Base-by-base conservation (phyloP, 139 green algal species). In the Prasinococcaceae sp. region DNA sequence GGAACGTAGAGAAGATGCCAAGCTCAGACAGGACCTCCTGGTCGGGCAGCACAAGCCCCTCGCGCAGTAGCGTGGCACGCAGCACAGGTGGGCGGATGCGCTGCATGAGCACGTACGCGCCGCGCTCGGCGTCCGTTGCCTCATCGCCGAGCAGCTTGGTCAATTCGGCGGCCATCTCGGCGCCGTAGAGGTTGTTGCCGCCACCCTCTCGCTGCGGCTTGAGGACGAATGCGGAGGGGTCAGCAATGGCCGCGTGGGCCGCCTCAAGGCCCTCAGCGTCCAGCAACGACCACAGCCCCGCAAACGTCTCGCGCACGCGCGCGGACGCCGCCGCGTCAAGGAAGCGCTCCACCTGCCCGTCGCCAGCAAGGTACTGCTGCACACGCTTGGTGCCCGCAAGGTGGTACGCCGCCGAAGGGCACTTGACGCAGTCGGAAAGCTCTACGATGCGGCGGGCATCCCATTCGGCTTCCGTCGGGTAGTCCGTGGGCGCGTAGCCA, bases 31-130 rank as follows among this genome's bases (percentile, higher is more conserved):
- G 50, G 2, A 77, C 83, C 25, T 69, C 14, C n/a, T n/a, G n/a
- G n/a, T n/a, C n/a, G n/a, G n/a, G n/a, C n/a, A n/a, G n/a, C n/a
- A n/a, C n/a, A n/a, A n/a, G n/a, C 1, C 89, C 89, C 0, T 72
- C 22, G 17, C 68, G 19, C 26, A 76, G n/a, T 9, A 65, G 9
- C 44, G 47, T 20, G 17, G 30, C 33, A 22, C 30, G 25, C 16
- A 73, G 60, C 25, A 68, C 40, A 1, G 84, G 83, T 30, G 88
- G 86, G 45, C 76, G 51, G 56, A 97, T 96, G 30, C 84, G 69
- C 70, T 97, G 79, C 90, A 98, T 98, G 16, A 98, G 69, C 48
- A 98, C 92, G 68, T 83, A 95, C 19, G 80, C 86, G 2, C 68
- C 74, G 16, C 94, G 64, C 2, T 72, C n/a, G n/a, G n/a, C 74